Evolutionary conservation across 73 alveolate genomes (phyloP).

Genomic region (Paramecium bursaria): DNA sequence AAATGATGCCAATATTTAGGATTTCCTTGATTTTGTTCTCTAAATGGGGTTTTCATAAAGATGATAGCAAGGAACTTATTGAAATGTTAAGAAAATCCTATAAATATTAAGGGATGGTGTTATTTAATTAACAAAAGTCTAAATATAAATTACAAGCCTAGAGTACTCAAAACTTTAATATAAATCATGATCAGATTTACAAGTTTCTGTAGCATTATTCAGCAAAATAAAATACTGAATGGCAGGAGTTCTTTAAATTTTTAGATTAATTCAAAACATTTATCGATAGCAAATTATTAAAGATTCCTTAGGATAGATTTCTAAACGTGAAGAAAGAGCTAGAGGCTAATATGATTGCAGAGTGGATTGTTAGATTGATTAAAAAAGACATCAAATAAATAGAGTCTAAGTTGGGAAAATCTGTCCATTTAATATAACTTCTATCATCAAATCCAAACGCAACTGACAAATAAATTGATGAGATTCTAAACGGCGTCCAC

Average conservation of each 20-base stretch:
- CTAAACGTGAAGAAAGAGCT: constrained; percentile 13
- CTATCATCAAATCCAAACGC: background rate
- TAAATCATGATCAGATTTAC: constrained; percentile 9
- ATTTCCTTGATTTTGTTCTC: constrained; percentile 26
- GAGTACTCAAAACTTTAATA: background rate
- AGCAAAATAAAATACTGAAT: background rate
- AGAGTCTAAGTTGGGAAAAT: background rate
- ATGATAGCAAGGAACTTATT: background rate
- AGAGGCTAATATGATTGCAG: constrained; percentile 45
- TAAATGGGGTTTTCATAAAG: background rate
- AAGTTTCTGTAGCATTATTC: constrained; percentile 8
- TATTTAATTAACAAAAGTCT: background rate
- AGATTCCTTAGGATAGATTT: constrained; percentile 15
- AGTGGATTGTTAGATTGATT: constrained; percentile 16
- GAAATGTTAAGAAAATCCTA: constrained; percentile 8
- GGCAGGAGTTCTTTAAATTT: constrained; percentile 4
- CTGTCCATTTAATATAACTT: background rate
- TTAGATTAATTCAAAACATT: constrained; percentile 6
- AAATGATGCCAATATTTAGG: background rate
- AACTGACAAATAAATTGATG: background rate
- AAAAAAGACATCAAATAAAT: constrained; percentile 10
- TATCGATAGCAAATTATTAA: background rate
- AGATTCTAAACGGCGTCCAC: background rate
- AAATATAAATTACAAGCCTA: constrained; percentile 16
- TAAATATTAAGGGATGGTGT: constrained; percentile 4